Conservation (phyloP, 148 eudicot species). For the Polygonum maritimum region DNA sequence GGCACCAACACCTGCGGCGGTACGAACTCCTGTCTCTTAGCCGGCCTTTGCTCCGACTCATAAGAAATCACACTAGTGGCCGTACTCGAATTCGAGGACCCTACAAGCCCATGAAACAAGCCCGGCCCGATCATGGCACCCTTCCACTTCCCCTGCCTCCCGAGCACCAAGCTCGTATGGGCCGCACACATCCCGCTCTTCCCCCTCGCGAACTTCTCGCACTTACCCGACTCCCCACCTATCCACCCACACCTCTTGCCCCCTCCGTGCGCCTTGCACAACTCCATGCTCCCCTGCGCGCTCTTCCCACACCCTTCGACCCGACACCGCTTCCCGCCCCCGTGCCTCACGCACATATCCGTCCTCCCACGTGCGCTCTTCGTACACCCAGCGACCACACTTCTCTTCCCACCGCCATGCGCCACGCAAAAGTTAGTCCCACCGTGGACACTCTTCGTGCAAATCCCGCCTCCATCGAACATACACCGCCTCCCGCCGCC, state of each 20-base stretch:
- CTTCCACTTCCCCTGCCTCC: constrained; percentile 21
- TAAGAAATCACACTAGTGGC: constrained; percentile 18
- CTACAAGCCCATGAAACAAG: constrained; percentile 52
- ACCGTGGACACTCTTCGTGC: constrained; percentile 94
- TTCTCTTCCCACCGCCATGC: constrained; percentile 95
- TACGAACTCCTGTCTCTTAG: constrained; percentile 29
- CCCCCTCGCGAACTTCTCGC: constrained; percentile 65
- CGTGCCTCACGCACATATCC: constrained; percentile 58
- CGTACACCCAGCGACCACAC: constrained; percentile 60
- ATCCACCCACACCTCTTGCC: constrained; percentile 62
- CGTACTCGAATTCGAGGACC: constrained; percentile 19
- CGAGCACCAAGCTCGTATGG: constrained; percentile 41
- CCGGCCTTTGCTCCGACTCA: constrained; percentile 26
- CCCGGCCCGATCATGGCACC: constrained; percentile 43
- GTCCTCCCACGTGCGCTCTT: constrained; percentile 95
- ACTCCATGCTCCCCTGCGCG: constrained; percentile 67
- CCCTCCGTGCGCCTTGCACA: constrained; percentile 75
- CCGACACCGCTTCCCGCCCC: constrained; percentile 63
- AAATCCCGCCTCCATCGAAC: constrained; percentile 77
- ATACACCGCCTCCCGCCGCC: constrained; percentile 93
- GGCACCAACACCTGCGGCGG: constrained; percentile 67
- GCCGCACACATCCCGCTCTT: constrained; percentile 61
- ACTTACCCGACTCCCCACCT: constrained; percentile 32
- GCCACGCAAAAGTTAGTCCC: constrained; percentile 86
- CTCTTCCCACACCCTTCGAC: constrained; percentile 55